These are phyloP conservation scores for Bruguiera gymnorhiza DNA, from an alignment of 345 rosid species.

Conservation along the genomic window DNA sequence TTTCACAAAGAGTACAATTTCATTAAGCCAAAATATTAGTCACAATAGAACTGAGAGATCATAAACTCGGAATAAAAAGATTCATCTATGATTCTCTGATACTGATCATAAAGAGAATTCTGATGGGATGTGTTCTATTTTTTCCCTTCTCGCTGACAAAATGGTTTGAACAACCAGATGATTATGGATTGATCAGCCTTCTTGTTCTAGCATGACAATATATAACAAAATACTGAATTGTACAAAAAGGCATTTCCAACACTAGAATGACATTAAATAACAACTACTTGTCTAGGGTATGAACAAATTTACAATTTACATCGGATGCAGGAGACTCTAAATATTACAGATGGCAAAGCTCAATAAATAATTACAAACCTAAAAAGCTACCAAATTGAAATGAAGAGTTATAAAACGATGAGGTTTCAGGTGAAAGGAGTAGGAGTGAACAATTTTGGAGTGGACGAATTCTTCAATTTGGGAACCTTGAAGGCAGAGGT, in stretches of 20 bases:
- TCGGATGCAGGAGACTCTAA: neutral
- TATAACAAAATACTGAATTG: neutral
- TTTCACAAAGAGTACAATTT: no score
- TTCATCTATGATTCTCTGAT: no score
- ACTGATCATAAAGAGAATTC: no score
- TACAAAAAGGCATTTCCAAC: neutral
- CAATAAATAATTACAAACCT: neutral
- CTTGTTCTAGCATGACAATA: neutral
- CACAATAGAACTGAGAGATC: no score
- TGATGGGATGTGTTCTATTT: no score
- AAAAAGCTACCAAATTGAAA: slow-evolving; percentile 1
- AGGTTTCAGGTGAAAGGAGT: slow-evolving; percentile 4
- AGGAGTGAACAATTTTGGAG: slow-evolving; percentile 1
- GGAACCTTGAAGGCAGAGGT: slow-evolving; percentile 68
- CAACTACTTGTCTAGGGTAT: neutral
- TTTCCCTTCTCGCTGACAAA: no score
- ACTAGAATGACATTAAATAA: neutral
- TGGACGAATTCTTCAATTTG: slow-evolving; percentile 57
- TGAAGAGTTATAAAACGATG: neutral
- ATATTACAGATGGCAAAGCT: neutral
- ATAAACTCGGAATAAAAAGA: no score
- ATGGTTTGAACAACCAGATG: no score
- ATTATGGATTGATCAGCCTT: no score
- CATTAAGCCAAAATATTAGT: no score
- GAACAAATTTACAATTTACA: slow-evolving; percentile 3